Evolutionary conservation across 2,329 filamentous ascomycete genomes (phyloP), one percentile per base, ranked within the genome.

Genomic region (Sporothrix mexicana): DNA sequence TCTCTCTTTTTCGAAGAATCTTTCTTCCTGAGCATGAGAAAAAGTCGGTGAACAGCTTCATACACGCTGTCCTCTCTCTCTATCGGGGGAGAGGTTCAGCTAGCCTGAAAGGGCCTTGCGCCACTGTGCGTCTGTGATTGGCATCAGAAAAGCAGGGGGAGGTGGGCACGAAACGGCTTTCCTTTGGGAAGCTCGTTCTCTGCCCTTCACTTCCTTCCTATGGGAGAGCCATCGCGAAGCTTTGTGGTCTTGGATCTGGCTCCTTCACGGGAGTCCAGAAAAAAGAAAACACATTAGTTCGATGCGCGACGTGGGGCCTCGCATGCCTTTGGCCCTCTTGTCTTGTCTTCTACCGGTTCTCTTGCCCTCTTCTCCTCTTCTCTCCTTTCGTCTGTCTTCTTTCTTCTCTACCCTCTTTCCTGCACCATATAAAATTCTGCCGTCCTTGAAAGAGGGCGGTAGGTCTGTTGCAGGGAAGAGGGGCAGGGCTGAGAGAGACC

Each of bases 11-110:
- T 72, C 67, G 72, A 0, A 23, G 13, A 20, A 66, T 25, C 41
- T 13, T 10, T n/a, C 9, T 66, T 25, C 12, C 20, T 47, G 73
- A 72, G 75, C 75, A 76, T 76, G 75, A 75, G 75, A 76, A 76
- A 76, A 76, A 76, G 75, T 76, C 75, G 75, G 75, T 76, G 75
- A 76, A 76, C 73, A 76, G 75, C 75, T 76, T 76, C 75, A 75
- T 74, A 2, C 7, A 71, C 70, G 72, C 71, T 30, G 30, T 53
- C 61, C 55, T 15, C 17, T 55, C n/a, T 49, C 57, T 12, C 47
- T 17, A 2, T 17, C 9, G 9, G 66, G 45, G 41, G 7, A 61
- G 62, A 2, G 20, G 10, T 25, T 6, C 20, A 71, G 74, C 74
- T 74, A 70, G 73, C 74, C 75, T 74, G 75, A 76, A 75, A 76